Conservation (phyloP, 1,139 yeast genomes). For the Pichiaceae sp. region DNA sequence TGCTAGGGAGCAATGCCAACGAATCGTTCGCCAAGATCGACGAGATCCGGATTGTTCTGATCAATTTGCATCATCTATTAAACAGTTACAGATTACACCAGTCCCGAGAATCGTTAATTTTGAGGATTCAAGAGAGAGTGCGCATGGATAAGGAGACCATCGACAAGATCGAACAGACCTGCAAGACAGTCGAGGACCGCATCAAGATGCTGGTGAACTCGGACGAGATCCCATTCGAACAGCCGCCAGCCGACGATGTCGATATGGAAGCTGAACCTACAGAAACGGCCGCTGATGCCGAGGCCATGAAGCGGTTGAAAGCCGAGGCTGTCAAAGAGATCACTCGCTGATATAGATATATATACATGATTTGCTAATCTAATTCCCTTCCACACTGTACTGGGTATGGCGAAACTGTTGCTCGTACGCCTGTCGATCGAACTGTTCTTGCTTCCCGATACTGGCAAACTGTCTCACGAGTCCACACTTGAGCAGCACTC, state of each 20-base stretch:
- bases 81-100: conserved; percentile 54
- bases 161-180: conserved; percentile 32
- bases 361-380: background rate
- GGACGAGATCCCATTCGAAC: background rate
- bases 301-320: conserved; percentile 9
- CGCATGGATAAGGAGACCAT: conserved; percentile 35
- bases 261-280: background rate
- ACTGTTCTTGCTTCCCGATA: conserved; percentile 14
- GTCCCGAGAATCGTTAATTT: conserved; percentile 48
- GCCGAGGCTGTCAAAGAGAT: conserved; percentile 8
- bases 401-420: background rate
- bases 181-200: conserved; percentile 27
- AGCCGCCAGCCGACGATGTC: background rate
- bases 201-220: conserved; percentile 24
- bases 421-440: conserved; percentile 9
- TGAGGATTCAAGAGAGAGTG: conserved; percentile 41
- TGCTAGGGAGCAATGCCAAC: conserved; percentile 42
- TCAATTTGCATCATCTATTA: conserved; percentile 47
- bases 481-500: conserved; percentile 20
- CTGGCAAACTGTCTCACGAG: conserved; percentile 13
- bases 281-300: conserved; percentile 7
- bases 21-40: conserved; percentile 39
- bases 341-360: background rate
- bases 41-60: conserved; percentile 40
- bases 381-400: background rate